Percentiles rank a stretch among this genome's conserved stretches.
These are phyloP conservation scores for Luvunga scandens DNA, from an alignment of 345 rosid genomes.

Conservation along the genomic window DNA sequence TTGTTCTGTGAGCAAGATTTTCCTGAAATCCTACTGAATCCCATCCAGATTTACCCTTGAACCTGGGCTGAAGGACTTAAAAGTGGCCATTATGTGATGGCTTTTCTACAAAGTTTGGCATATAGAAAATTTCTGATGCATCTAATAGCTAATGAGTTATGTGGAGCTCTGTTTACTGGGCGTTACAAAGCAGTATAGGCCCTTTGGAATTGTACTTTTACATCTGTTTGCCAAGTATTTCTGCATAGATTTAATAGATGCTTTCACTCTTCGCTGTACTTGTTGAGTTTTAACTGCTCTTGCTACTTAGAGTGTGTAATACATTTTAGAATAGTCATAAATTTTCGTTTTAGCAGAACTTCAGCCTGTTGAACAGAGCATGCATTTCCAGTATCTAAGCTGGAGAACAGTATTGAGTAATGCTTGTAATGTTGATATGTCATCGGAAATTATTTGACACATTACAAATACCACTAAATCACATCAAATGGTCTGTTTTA, in stretches of 20 bases:
- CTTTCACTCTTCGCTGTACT: not conserved
- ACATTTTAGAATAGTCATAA: not conserved
- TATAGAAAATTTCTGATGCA: not conserved
- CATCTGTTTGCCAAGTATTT: not conserved
- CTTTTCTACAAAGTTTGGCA: not conserved
- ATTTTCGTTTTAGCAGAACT: not conserved
- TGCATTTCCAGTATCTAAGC: not conserved
- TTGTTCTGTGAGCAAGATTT: constrained; percentile 1
- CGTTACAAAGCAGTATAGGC: not conserved
- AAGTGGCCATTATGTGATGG: not conserved
- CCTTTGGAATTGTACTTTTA: not conserved
- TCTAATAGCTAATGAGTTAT: not conserved
- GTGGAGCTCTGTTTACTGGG: not conserved
- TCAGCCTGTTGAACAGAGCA: not conserved
- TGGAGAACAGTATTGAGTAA: not conserved
- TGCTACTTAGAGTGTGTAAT: not conserved
- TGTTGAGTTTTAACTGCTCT: not conserved
- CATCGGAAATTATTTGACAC: not conserved
- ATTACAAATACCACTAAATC: not conserved
- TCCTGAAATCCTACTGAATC: not conserved
- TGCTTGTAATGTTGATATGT: not conserved
- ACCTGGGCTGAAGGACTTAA: not conserved
- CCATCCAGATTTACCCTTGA: not conserved
- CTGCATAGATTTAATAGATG: not conserved
- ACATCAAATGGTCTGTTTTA: not conserved